These are phyloP conservation scores for Diaporthe capsici DNA, from an alignment of 2,329 filamentous ascomycete species.

Conservation along the genomic window DNA sequence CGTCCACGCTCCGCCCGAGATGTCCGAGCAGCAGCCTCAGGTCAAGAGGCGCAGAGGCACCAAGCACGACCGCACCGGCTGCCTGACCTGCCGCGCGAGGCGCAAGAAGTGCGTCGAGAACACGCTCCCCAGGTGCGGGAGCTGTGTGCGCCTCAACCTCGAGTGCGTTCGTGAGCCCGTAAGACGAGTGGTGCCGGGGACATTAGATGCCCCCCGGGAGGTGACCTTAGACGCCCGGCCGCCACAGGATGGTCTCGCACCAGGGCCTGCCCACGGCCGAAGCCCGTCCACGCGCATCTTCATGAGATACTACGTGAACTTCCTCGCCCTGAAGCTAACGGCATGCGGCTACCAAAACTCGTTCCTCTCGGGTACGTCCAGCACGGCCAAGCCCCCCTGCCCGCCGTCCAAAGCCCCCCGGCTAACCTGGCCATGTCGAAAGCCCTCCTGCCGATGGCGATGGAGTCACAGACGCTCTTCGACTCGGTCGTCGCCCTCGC, in stretches of 20 bases:
- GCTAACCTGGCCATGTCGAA: neutral
- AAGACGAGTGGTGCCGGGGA: neutral
- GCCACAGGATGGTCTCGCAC: neutral
- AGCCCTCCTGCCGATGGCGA: neutral
- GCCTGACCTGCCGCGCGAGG: neutral
- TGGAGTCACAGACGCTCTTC: neutral
- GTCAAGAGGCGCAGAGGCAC: neutral
- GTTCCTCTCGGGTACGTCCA: neutral
- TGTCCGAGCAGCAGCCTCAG: constrained; percentile 5
- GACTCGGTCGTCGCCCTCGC: neutral
- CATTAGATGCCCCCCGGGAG: neutral
- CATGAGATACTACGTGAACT: constrained; percentile 8
- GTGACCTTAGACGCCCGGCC: neutral
- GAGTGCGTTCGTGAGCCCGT: neutral
- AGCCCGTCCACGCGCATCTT: neutral
- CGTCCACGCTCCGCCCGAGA: neutral
- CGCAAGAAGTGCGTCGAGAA: constrained; percentile 12
- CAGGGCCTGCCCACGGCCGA: neutral
- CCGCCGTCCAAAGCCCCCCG: neutral
- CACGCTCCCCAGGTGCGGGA: constrained; percentile 6
- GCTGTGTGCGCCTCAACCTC: constrained; percentile 12
- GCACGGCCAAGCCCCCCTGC: no score
- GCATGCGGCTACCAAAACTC: constrained; percentile 8
- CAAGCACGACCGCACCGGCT: constrained; percentile 6
- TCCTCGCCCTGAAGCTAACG: constrained; percentile 1